Percentiles rank a stretch among this genome's conserved stretches.
Conservation (phyloP, 208 protist species). For the Sergeia podlipaevii region DNA sequence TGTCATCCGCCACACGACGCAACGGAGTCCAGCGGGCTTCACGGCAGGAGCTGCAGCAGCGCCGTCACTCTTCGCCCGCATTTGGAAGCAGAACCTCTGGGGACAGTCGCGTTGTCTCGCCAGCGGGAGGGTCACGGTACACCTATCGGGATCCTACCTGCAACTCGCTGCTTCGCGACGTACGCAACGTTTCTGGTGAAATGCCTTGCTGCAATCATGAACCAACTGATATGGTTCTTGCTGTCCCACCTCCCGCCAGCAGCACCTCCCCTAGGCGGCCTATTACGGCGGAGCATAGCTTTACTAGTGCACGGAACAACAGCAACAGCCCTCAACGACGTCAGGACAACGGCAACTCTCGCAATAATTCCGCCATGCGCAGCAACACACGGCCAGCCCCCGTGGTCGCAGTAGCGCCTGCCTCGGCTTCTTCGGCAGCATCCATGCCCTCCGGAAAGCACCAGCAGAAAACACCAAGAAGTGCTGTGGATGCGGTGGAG, state of each 20-base stretch:
- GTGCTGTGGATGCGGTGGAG: constrained; percentile 62
- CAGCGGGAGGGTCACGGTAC: constrained; percentile 5
- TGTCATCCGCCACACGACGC: too few relatives aligned
- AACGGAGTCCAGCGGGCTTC: background rate
- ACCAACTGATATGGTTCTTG: background rate
- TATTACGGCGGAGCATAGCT: background rate
- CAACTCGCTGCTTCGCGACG: constrained; percentile 80
- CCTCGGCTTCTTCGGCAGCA: background rate
- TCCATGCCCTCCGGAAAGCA: background rate
- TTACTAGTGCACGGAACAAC: too few relatives aligned
- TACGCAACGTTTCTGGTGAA: constrained; percentile 44
- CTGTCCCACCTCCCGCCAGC: background rate
- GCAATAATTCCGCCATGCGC: constrained; percentile 3
- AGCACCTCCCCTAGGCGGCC: background rate
- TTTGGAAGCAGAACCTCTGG: background rate
- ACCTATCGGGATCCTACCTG: constrained; percentile 81
- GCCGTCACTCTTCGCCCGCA: background rate
- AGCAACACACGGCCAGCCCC: too few relatives aligned
- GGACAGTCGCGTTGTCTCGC: background rate
- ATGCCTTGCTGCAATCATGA: constrained; percentile 8
- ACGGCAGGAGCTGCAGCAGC: background rate
- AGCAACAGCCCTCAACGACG: too few relatives aligned
- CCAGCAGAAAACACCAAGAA: too few relatives aligned
- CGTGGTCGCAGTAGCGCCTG: background rate
- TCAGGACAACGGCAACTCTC: background rate